Evolutionary conservation across 1,139 yeast species (phyloP).

Genomic region (Geotrichum europaeum): DNA sequence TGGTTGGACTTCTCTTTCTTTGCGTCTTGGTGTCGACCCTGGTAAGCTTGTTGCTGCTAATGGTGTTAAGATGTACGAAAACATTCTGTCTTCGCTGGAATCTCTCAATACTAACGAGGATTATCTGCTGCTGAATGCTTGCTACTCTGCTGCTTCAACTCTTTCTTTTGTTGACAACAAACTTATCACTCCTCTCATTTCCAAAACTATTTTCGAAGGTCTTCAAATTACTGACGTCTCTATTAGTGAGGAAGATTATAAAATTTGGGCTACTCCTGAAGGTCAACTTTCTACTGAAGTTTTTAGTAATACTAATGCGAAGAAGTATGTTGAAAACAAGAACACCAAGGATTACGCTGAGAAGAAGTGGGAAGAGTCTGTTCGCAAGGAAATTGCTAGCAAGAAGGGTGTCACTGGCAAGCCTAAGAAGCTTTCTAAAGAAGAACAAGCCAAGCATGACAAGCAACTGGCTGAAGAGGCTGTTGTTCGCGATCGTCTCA

Average conservation of each 20-base stretch:
- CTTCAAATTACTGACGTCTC: conserved; percentile 33
- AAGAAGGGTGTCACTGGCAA: conserved; percentile 37
- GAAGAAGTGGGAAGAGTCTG: conserved; percentile 80
- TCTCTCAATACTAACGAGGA: conserved; percentile 19
- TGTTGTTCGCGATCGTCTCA: conserved; percentile 46
- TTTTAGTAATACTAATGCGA: conserved; percentile 34
- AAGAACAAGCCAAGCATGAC: conserved; percentile 58
- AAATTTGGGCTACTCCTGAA: conserved; percentile 62
- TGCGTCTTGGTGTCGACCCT: conserved; percentile 59
- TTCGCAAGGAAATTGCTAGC: conserved; percentile 65
- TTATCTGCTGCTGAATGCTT: conserved; percentile 36
- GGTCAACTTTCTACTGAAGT: conserved; percentile 69
- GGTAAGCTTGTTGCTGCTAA: conserved; percentile 46
- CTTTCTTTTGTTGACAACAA: conserved; percentile 66
- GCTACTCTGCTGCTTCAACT: conserved; percentile 56
- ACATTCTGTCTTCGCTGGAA: conserved; percentile 29
- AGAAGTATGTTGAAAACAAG: conserved; percentile 41
- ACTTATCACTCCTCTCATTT: conserved; percentile 48
- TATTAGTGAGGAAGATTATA: conserved; percentile 42
- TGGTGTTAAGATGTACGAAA: conserved; percentile 38
- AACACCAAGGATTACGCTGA: conserved; percentile 81
- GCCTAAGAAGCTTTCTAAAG: conserved; percentile 59
- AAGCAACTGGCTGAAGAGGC: conserved; percentile 60
- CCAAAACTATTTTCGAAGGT: conserved; percentile 35
- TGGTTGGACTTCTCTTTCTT: conserved; percentile 79